Evolutionary conservation across 345 rosid genomes (phyloP).

Genomic region (Syzygium grande): DNA sequence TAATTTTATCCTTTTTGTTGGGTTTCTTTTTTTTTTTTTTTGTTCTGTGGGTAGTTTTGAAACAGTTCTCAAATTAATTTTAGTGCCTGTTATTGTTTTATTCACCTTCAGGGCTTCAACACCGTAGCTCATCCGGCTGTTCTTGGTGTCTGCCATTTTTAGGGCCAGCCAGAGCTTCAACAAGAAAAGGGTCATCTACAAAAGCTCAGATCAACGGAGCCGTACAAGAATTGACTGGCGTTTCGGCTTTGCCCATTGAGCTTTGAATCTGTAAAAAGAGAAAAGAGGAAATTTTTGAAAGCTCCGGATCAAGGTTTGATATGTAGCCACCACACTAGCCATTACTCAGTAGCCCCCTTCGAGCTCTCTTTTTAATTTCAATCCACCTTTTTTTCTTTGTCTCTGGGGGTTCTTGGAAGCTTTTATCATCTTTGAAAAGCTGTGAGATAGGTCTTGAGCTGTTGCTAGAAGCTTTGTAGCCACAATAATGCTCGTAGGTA

Average conservation of each 20-base stretch:
- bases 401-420: not conserved
- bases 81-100: not conserved
- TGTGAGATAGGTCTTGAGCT: not conserved
- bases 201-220: conserved; percentile 18
- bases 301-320: not conserved
- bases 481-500: not conserved
- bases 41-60: not conserved
- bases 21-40: not conserved
- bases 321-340: not conserved
- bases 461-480: not conserved
- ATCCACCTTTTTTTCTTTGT: not conserved
- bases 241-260: not conserved
- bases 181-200: not conserved
- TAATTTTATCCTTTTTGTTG: not conserved
- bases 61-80: not conserved
- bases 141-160: conserved; percentile 23
- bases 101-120: not conserved
- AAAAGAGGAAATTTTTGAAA: not conserved
- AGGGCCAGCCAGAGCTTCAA: conserved; percentile 25
- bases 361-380: not conserved
- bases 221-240: conserved; percentile 8
- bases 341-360: not conserved
- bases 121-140: not conserved
- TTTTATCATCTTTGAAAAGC: not conserved
- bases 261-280: not conserved